Conservation (phyloP, 306 rosid genomes). For the Acacia acuminata region DNA sequence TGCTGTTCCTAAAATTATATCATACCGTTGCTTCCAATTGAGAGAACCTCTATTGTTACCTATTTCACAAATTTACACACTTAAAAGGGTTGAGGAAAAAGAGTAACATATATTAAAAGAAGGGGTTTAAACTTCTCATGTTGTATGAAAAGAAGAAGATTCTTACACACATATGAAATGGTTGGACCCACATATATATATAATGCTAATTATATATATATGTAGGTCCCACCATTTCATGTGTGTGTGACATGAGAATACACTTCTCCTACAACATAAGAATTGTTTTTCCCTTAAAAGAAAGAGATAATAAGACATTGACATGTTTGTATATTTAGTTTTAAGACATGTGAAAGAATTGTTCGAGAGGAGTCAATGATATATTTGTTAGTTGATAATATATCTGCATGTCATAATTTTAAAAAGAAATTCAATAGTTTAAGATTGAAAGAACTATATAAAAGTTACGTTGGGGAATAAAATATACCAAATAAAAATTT, state of each 20-base stretch:
- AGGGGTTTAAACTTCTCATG: too few species aligned
- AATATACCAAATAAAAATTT: not conserved
- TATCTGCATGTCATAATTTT: not conserved
- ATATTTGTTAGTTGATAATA: not conserved
- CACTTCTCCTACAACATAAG: too few species aligned
- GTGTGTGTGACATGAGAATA: too few species aligned
- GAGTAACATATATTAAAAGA: not conserved
- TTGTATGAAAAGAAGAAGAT: too few species aligned
- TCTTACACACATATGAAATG: too few species aligned
- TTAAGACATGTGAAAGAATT: too few species aligned
- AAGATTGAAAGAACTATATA: too few species aligned
- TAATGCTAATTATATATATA: too few species aligned
- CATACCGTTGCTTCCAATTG: not conserved
- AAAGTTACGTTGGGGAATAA: not conserved
- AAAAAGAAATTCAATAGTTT: not conserved
- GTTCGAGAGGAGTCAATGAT: not conserved
- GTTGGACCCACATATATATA: too few species aligned
- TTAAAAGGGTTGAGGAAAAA: not conserved
- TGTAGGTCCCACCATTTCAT: too few species aligned
- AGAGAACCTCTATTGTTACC: slow-evolving; percentile 38
- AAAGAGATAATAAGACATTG: too few species aligned
- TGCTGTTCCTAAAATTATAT: not conserved
- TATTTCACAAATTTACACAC: not conserved
- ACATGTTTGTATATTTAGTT: not conserved
- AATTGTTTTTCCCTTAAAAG: too few species aligned